A percentile compares a stretch with the other conserved stretches of the same genome.
Conservation (phyloP, 148 eudicot genomes). For the Rhododendron molle region DNA sequence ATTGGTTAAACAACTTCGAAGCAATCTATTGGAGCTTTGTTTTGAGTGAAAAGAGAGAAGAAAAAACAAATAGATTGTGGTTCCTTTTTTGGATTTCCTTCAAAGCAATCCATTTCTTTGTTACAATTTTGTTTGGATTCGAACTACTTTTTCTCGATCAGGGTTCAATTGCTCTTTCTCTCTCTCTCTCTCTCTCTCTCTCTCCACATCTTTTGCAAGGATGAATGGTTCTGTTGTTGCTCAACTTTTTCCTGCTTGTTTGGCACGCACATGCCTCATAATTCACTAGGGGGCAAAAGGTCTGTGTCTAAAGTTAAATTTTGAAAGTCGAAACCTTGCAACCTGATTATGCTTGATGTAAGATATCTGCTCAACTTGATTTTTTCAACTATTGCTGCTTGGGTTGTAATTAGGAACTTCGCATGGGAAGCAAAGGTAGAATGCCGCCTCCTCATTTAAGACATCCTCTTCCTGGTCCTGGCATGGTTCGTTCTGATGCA, state of each 20-base stretch:
- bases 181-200: not conserved
- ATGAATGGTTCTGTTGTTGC: not conserved
- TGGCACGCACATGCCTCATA: not conserved
- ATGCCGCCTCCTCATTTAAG: conserved; percentile 75
- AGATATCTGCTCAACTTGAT: not conserved
- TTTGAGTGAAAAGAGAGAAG: not conserved
- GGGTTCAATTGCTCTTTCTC: not conserved
- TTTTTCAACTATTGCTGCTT: not conserved
- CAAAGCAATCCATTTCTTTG: no score
- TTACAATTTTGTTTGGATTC: not conserved
- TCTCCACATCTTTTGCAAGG: not conserved
- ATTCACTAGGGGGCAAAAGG: not conserved
- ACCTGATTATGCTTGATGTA: not conserved
- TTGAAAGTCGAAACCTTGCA: not conserved
- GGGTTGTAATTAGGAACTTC: conserved; percentile 11
- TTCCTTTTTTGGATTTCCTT: not conserved
- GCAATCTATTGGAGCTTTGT: not conserved
- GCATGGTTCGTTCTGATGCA: conserved; percentile 50
- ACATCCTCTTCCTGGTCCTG: conserved; percentile 67
- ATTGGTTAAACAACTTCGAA: not conserved
- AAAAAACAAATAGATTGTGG: not conserved
- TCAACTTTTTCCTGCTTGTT: not conserved
- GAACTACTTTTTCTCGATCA: not conserved
- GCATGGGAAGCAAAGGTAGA: conserved; percentile 94
- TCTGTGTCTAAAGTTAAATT: not conserved